Conservation (phyloP, 1,139 yeast genomes). For the Pneumocystis murina region DNA sequence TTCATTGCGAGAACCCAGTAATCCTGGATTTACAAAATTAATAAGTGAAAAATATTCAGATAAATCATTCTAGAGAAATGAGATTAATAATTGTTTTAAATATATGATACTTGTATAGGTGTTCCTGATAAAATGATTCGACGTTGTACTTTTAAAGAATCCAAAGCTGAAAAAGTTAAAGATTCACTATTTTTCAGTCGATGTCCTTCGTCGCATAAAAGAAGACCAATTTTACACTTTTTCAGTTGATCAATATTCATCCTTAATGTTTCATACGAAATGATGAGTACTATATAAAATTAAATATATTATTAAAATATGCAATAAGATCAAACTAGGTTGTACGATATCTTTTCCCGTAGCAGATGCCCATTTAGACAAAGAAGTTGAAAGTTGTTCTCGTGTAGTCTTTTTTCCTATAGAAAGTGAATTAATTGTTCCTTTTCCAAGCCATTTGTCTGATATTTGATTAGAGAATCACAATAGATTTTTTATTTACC, state of each 20-base stretch:
- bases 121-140: conserved; percentile 92
- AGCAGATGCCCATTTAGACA: conserved; percentile 80
- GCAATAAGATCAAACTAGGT: conserved; percentile 29
- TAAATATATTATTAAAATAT: neutral
- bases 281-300: conserved; percentile 44
- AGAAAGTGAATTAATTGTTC: conserved; percentile 73
- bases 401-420: conserved; percentile 78
- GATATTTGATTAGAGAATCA: neutral
- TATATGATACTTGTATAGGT: conserved; percentile 50
- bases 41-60: conserved; percentile 86
- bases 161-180: conserved; percentile 74
- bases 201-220: conserved; percentile 95
- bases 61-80: conserved; percentile 43
- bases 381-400: conserved; percentile 48
- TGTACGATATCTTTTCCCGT: conserved; percentile 68
- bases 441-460: conserved; percentile 87
- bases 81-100: neutral
- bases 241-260: conserved; percentile 67
- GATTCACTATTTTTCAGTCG: conserved; percentile 90
- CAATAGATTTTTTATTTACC: conserved; percentile 14
- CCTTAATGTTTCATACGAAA: conserved; percentile 88
- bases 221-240: conserved; percentile 69
- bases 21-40: conserved; percentile 89
- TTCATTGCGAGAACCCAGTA: conserved; percentile 69
- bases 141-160: conserved; percentile 67